Base-by-base conservation (phyloP, 2,329 filamentous ascomycete species). In the Alternaria viburni region DNA sequence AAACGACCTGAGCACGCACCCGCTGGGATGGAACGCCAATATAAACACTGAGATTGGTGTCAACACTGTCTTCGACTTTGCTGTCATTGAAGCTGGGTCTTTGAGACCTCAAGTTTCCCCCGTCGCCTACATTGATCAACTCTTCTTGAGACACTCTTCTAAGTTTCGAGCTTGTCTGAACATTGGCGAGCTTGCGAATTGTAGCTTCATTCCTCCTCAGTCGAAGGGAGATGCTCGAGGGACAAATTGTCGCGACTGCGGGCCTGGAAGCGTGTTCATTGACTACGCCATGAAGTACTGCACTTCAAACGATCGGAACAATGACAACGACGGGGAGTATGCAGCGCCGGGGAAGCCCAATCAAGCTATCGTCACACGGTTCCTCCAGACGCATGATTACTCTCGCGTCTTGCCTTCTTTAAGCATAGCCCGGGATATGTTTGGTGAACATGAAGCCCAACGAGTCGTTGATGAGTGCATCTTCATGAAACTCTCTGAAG, bases 121-220 rank as follows among this genome's bases (percentile, higher is more conserved):
- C 15, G 85, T 87, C 60, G 85, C 83, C 19, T 87, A 89, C 67
- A 86, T 89, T 68, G 86, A 89, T 66, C 82, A 83, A 0, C 77
- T 88, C 5, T 69, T 88, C 10, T 80, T 89, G 17, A 85, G 86
- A 66, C 85, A 89, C 68, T 84, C 86, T 0, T 84, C 77, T 5
- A 88, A 87, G 74, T 78, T 87, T 8, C 83, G 87, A 25, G 86
- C 85, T 3, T 88, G 86, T 73, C 86, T 89, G 70, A 88, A 89
- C 69, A 88, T 89, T 57, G 86, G 86, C 54, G 86, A 87, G 30
- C 87, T 89, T 45, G 85, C 85, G 28, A 89, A 87, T 67, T 84
- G 89, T 23, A 89, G 85, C 77, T 88, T 89, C 76, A 86, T 88
- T 54, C 86, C 85, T 4, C 83, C 85, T 5, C 81, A 85, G 54